These are phyloP conservation scores for Astrothelium subdiscretum DNA, from an alignment of 495 filamentous ascomycete genomes.

Conservation along the genomic window DNA sequence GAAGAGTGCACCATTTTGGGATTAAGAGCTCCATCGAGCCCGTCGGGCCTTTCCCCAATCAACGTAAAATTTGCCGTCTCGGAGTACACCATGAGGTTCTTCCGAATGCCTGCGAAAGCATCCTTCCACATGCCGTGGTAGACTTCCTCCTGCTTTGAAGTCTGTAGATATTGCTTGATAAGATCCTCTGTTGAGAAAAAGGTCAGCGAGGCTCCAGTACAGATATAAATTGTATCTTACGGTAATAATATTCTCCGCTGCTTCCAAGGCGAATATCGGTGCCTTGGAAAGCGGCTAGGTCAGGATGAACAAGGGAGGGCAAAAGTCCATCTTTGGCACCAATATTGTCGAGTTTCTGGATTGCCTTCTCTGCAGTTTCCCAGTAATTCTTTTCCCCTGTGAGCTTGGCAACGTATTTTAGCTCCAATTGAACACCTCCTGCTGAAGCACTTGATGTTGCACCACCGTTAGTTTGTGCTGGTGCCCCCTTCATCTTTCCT, in stretches of 20 bases:
- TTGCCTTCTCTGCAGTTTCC: conserved; percentile 81
- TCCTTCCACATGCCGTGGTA: conserved; percentile 93
- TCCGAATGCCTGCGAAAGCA: conserved; percentile 70
- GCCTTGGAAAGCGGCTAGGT: conserved; percentile 63
- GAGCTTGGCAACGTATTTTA: conserved; percentile 93
- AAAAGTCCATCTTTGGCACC: conserved; percentile 68
- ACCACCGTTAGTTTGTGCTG: conserved; percentile 73
- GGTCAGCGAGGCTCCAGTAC: background rate
- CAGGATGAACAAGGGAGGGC: conserved; percentile 82
- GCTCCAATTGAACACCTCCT: conserved; percentile 82
- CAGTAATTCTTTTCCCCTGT: conserved; percentile 89
- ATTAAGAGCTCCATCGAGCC: conserved; percentile 49
- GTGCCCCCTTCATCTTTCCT: conserved; percentile 56
- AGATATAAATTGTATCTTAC: conserved; percentile 22
- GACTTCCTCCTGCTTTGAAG: conserved; percentile 69
- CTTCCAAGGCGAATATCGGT: conserved; percentile 84
- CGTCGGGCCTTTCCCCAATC: conserved; percentile 71
- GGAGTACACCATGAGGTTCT: conserved; percentile 84
- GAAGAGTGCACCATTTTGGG: conserved; percentile 98
- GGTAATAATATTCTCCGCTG: conserved; percentile 92
- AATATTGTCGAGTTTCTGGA: conserved; percentile 77
- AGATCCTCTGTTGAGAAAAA: conserved; percentile 59
- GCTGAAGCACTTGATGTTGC: conserved; percentile 92
- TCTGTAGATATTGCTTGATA: conserved; percentile 94
- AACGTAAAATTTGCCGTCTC: conserved; percentile 68